Evolutionary conservation across 306 rosid genomes (phyloP), one percentile per base, ranked within the genome.

Genomic region (Vigna mungo): DNA sequence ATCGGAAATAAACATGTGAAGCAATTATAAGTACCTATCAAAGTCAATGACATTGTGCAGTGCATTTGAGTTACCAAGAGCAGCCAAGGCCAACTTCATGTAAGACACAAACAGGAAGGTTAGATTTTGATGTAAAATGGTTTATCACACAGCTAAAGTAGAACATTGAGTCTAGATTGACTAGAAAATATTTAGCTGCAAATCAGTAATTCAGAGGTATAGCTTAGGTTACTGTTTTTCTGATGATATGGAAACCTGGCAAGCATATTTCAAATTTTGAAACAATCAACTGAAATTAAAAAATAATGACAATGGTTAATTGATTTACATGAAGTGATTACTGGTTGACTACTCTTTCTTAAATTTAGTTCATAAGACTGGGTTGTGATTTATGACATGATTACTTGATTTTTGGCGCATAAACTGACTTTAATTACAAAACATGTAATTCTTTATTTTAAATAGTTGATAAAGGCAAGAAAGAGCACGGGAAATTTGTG

Each of bases 81-180:
- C 92, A 76, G 99, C 91, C 87, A 95, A 82, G 18, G 96, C 94
- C 80, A 95, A 80, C 97, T 92, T 88, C 87, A 85, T 47, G 62
- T 54, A 83, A 77, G 81, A 76, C 67, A 76, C 67, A 64, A 20
- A 71, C 75, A n/a, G 72, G 17, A 8, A 47, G 41, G 41, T 30
- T 12, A 70, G 54, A 72, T 15, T 25, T 52, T 14, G 44, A 69
- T 55, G 76, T 51, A 79, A 72, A 67, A 68, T 23, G 61, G 23
- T 61, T 78, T 59, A 32, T 68, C 69, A 51, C 14, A 48, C 51
- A 23, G 34, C 25, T 54, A 11, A 72, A 77, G 37, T 34, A 63
- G 25, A 62, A 71, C 12, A 39, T 18, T 60, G 61, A 34, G 53
- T 44, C 14, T 64, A 72, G 56, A 68, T 47, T 39, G 72, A 54